phyloP scores from a whole-genome alignment of 306 rosid genomes.

The Prunus armeniaca region DNA sequence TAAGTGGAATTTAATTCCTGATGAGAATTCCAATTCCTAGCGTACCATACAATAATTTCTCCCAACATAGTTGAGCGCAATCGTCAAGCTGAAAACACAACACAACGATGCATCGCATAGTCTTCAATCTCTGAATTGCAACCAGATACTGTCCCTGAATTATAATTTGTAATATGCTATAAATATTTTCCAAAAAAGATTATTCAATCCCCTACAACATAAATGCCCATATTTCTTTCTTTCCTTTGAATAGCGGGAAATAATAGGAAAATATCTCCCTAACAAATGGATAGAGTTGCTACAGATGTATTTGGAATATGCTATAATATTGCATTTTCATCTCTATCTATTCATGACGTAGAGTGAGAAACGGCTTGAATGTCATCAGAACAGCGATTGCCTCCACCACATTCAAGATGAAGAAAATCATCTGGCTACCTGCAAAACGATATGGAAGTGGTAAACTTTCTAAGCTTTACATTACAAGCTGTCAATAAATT shows the following conservation, averaged over 20 bases:
- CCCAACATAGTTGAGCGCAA: not conserved
- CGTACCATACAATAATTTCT: no score
- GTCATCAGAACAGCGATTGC: slow-evolving; percentile 45
- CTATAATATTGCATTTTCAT: not conserved
- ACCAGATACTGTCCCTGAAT: not conserved
- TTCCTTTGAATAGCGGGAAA: not conserved
- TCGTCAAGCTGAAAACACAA: not conserved
- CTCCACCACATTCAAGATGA: slow-evolving; percentile 39
- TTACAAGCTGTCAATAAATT: not conserved
- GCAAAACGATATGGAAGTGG: not conserved
- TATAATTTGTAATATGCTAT: not conserved
- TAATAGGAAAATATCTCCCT: no score
- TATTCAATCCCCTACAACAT: not conserved
- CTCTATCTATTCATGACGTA: not conserved
- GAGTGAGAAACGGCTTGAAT: slow-evolving; percentile 40
- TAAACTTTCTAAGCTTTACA: not conserved
- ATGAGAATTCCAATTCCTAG: no score
- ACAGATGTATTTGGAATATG: not conserved
- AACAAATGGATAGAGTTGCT: no score
- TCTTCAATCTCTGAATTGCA: not conserved
- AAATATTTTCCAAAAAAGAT: not conserved
- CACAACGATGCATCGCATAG: no score
- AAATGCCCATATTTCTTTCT: not conserved
- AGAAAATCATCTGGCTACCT: slow-evolving; percentile 50
- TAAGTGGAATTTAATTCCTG: no score